Conservation (phyloP, 129 eudicot species). For the Artemisia annua region DNA sequence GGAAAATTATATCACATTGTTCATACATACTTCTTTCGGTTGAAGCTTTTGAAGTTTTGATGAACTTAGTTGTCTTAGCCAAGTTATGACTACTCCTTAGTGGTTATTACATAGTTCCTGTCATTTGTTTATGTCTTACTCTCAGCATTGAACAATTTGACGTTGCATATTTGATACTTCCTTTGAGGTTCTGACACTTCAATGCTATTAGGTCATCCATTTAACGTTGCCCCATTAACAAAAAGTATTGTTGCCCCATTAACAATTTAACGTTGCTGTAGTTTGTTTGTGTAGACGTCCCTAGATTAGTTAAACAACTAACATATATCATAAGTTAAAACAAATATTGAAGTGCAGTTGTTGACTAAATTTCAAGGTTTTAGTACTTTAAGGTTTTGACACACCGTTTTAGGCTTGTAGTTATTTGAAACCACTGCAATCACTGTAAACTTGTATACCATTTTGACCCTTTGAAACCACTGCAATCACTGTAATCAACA, state of each 20-base stretch:
- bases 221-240: too few relatives aligned
- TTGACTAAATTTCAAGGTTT: not conserved
- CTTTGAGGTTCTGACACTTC: too few relatives aligned
- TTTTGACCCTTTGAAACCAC: conserved; percentile 3
- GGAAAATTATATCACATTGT: conserved; percentile 13
- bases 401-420: not conserved
- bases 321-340: too few relatives aligned
- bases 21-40: conserved; percentile 3
- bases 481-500: not conserved
- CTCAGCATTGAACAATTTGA: not conserved
- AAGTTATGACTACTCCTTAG: not conserved
- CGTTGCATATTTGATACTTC: too few relatives aligned
- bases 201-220: too few relatives aligned
- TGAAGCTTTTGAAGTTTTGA: not conserved
- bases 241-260: too few relatives aligned
- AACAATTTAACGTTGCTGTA: too few relatives aligned
- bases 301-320: not conserved
- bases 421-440: not conserved
- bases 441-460: conserved; percentile 6
- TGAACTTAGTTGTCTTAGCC: not conserved
- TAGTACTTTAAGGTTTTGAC: conserved; percentile 15
- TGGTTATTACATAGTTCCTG: conserved; percentile 11
- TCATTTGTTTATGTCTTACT: conserved; percentile 6
- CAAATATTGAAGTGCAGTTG: too few relatives aligned
- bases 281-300: too few relatives aligned